These are phyloP conservation scores for Pyrenophora seminiperda DNA, from an alignment of 2,329 filamentous ascomycete genomes.

Conservation along the genomic window DNA sequence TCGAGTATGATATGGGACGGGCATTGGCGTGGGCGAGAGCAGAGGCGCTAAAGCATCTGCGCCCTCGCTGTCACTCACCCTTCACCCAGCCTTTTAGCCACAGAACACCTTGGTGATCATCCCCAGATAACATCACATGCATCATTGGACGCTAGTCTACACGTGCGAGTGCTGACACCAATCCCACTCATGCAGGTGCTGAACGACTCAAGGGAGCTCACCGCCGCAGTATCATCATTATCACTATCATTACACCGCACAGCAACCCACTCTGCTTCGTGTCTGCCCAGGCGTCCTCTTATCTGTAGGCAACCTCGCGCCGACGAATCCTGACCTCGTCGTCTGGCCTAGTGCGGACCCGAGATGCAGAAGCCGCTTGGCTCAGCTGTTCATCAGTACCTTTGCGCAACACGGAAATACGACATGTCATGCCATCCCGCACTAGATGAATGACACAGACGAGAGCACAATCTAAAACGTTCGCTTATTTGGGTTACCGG, in stretches of 20 bases:
- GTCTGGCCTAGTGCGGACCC: not conserved
- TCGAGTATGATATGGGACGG: not conserved
- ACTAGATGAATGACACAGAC: slow-evolving; percentile 4
- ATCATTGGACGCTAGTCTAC: slow-evolving; percentile 7
- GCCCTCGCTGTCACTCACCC: not conserved
- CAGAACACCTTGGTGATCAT: too few relatives aligned
- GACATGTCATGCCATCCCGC: slow-evolving; percentile 3
- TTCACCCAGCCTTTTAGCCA: not conserved
- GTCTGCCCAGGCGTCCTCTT: not conserved
- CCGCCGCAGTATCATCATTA: slow-evolving; percentile 15
- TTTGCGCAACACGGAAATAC: slow-evolving; percentile 5
- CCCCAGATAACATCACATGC: not conserved
- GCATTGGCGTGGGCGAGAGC: not conserved
- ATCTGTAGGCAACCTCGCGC: not conserved
- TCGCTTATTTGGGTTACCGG: slow-evolving; percentile 9
- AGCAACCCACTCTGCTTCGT: slow-evolving; percentile 3
- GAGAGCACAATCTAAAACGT: slow-evolving; percentile 7
- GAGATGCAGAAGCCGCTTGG: not conserved
- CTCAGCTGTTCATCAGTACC: slow-evolving; percentile 2
- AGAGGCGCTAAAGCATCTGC: not conserved
- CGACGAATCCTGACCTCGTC: not conserved
- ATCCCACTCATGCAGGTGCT: not conserved
- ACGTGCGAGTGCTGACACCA: slow-evolving; percentile 17
- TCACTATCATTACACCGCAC: slow-evolving; percentile 7
- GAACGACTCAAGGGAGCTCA: slow-evolving; percentile 13